Conservation (phyloP, 352 stramenopile species). For the Phytophthora nicotianae region DNA sequence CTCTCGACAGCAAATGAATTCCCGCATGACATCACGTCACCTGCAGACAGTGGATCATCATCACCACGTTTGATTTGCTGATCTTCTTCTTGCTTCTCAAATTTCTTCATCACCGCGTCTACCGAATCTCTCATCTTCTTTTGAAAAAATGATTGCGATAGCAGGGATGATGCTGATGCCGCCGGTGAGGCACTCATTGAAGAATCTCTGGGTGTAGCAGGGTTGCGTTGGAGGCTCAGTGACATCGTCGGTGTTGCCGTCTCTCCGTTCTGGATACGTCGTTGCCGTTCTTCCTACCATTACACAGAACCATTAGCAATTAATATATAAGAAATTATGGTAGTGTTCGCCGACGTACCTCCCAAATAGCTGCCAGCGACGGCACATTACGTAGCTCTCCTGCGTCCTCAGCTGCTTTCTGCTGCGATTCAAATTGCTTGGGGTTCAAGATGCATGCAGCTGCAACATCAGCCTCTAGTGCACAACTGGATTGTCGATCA, state of each 20-base stretch:
- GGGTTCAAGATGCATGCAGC: conserved; percentile 75
- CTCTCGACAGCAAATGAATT: conserved; percentile 54
- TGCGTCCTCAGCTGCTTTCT: conserved; percentile 43
- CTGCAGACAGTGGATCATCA: conserved; percentile 12
- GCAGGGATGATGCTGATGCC: conserved; percentile 48
- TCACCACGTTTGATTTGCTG: conserved; percentile 10
- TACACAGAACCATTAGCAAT: conserved; percentile 7
- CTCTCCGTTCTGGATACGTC: conserved; percentile 58
- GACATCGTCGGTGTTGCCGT: conserved; percentile 50
- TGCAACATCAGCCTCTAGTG: conserved; percentile 74
- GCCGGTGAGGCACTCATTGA: conserved; percentile 36
- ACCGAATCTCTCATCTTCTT: conserved; percentile 79
- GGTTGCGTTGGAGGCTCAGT: conserved; percentile 60
- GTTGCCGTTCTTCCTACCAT: conserved; percentile 68
- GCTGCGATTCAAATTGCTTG: conserved; percentile 46
- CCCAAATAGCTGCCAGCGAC: conserved; percentile 82
- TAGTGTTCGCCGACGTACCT: conserved; percentile 39
- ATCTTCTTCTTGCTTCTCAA: conserved; percentile 35
- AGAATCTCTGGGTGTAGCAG: conserved; percentile 9
- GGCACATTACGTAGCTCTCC: conserved; percentile 69
- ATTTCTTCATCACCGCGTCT: conserved; percentile 52
- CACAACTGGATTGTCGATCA: conserved; percentile 72
- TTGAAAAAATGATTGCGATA: conserved; percentile 85
- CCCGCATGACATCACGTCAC: conserved; percentile 39
- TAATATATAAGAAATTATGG: background rate